These are phyloP conservation scores for Cladosporium sp. DNA, from an alignment of 2,329 filamentous ascomycete species.

Conservation along the genomic window DNA sequence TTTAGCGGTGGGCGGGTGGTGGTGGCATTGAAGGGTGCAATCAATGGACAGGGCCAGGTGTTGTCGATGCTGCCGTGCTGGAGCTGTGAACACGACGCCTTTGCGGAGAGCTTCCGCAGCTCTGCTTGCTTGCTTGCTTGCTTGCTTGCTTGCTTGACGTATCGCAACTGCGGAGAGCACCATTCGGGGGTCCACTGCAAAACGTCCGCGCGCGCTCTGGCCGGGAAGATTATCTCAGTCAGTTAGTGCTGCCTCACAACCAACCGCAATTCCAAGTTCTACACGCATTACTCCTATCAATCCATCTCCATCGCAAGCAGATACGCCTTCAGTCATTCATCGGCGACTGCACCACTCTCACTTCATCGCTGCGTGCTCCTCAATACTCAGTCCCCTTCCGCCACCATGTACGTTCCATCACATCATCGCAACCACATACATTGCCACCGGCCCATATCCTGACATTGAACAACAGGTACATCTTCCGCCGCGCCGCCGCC, in stretches of 20 bases:
- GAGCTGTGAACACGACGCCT: constrained; percentile 7
- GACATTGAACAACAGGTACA: constrained; percentile 43
- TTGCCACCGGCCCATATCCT: not conserved
- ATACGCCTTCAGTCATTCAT: not conserved
- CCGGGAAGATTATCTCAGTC: too few relatives aligned
- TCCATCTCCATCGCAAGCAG: not conserved
- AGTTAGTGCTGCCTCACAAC: not conserved
- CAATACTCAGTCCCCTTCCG: not conserved
- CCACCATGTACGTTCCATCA: constrained; percentile 7
- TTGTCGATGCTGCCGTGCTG: not conserved
- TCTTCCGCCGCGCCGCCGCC: constrained; percentile 54
- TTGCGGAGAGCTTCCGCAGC: not conserved
- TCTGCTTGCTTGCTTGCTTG: not conserved
- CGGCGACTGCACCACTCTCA: not conserved
- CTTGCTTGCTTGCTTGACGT: not conserved
- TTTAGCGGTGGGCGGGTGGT: not conserved
- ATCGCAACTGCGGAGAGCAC: constrained; percentile 1
- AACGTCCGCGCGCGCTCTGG: too few relatives aligned
- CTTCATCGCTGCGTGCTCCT: not conserved
- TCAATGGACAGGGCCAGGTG: not conserved
- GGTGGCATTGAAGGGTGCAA: constrained; percentile 4
- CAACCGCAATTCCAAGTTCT: not conserved
- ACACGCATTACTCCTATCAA: not conserved
- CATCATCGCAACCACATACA: not conserved
- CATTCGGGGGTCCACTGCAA: constrained; percentile 2